These are phyloP conservation scores for Vanderwaltozyma verrucispora DNA, from an alignment of 805 yeast species.

Conservation along the genomic window DNA sequence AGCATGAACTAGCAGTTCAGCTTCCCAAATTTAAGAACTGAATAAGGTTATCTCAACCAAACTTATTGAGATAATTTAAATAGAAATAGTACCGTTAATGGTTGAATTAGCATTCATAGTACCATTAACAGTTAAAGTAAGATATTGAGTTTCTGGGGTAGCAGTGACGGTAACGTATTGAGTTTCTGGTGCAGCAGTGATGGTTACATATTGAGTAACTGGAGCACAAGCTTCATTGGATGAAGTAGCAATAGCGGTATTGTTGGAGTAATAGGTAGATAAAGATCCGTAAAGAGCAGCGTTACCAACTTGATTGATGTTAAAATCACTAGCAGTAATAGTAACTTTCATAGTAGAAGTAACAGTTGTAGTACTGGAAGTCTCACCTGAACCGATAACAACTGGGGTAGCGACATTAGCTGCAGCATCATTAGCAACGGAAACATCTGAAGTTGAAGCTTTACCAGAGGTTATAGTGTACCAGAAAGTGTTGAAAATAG, in stretches of 20 bases:
- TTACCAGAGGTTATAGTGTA: conserved; percentile 11
- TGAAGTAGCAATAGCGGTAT: neutral
- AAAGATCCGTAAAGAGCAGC: neutral
- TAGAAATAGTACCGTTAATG: neutral
- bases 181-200: conserved; percentile 11
- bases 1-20: no score
- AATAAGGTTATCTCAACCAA: no score
- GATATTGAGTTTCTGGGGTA: conserved; percentile 2
- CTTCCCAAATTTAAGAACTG: neutral
- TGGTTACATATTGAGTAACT: conserved; percentile 10
- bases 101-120: no score
- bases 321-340: conserved; percentile 2
- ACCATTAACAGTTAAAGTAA: conserved; percentile 4
- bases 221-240: conserved; percentile 3
- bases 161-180: conserved; percentile 10
- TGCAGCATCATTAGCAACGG: conserved; percentile 2
- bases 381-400: neutral
- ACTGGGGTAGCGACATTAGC: conserved; percentile 6
- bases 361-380: conserved; percentile 7
- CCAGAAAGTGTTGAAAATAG: conserved; percentile 5
- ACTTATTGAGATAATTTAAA: no score
- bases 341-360: conserved; percentile 11
- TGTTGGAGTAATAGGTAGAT: neutral
- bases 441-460: conserved; percentile 7
- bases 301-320: conserved; percentile 1